Percentiles rank a stretch among this genome's conserved stretches.
These are phyloP conservation scores for Ceriops tagal DNA, from an alignment of 345 rosid species.

Conservation along the genomic window DNA sequence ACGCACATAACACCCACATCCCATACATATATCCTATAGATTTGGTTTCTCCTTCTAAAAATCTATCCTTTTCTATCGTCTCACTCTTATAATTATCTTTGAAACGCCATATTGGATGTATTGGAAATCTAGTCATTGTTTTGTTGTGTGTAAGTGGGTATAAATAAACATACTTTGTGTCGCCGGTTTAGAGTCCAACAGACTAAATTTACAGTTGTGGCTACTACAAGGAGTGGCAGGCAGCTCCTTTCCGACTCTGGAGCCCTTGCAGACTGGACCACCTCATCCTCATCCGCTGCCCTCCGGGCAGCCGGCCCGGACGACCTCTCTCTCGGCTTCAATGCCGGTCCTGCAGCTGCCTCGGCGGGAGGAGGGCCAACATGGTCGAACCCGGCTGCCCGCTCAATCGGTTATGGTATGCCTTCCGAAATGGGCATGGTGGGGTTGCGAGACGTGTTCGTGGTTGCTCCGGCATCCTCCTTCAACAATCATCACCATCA, in stretches of 20 bases:
- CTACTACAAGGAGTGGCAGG: constrained; percentile 71
- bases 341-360: constrained; percentile 62
- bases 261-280: constrained; percentile 89
- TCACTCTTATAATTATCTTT: constrained; percentile 12
- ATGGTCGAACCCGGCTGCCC: constrained; percentile 45
- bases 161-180: constrained; percentile 3
- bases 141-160: constrained; percentile 4
- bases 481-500: constrained; percentile 52
- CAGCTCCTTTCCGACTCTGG: constrained; percentile 77
- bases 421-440: constrained; percentile 82
- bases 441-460: constrained; percentile 63
- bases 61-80: not conserved
- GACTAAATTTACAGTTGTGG: constrained; percentile 55
- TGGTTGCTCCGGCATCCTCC: constrained; percentile 69
- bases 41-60: constrained; percentile 7
- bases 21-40: constrained; percentile 16
- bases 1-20: constrained; percentile 22
- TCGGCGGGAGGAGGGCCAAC: constrained; percentile 23
- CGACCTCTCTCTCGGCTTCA: constrained; percentile 97
- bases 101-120: not conserved
- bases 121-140: not conserved
- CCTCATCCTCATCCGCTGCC: constrained; percentile 51
- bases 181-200: not conserved
- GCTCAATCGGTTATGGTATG: constrained; percentile 52
- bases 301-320: constrained; percentile 58